Percentiles rank a stretch among this genome's conserved stretches.
phyloP scores from a whole-genome alignment of 208 protist species.

The Strigomonas culicis region DNA sequence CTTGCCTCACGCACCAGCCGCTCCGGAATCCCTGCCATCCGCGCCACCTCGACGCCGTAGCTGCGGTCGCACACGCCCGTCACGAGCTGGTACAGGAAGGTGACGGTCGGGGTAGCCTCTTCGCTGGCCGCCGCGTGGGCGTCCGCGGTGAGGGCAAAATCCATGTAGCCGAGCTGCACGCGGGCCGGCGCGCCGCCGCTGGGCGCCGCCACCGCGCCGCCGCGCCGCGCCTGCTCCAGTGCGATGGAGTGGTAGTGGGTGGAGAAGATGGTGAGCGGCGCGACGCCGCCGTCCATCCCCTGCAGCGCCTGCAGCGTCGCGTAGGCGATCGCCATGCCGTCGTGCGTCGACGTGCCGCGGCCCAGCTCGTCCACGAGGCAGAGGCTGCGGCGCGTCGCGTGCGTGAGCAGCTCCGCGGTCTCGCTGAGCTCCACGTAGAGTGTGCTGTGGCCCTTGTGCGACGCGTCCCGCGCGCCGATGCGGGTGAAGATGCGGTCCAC shows the following conservation, averaged over 20 bases:
- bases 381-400: slow-evolving; percentile 91
- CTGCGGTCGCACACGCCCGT: slow-evolving; percentile 81
- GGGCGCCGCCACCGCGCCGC: not conserved
- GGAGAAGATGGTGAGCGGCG: slow-evolving; percentile 92
- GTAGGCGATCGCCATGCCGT: slow-evolving; percentile 97
- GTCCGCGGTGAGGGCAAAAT: slow-evolving; percentile 49
- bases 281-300: slow-evolving; percentile 14
- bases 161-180: slow-evolving; percentile 87
- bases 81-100: slow-evolving; percentile 88
- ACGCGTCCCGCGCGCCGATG: slow-evolving; percentile 96
- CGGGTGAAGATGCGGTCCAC: slow-evolving; percentile 97
- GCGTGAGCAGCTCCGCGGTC: slow-evolving; percentile 81
- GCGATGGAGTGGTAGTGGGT: slow-evolving; percentile 98
- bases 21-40: slow-evolving; percentile 77
- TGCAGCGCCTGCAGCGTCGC: slow-evolving; percentile 88
- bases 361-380: slow-evolving; percentile 99
- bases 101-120: slow-evolving; percentile 33
- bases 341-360: slow-evolving; percentile 96
- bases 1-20: slow-evolving; percentile 52
- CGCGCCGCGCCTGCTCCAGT: slow-evolving; percentile 52
- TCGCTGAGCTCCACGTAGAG: slow-evolving; percentile 97
- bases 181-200: not conserved
- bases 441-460: slow-evolving; percentile 96
- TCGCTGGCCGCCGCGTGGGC: not conserved
- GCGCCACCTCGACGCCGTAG: slow-evolving; percentile 92